phyloP scores from a whole-genome alignment of 1,284 basidiomycete genomes.

The Athelia sp. region DNA sequence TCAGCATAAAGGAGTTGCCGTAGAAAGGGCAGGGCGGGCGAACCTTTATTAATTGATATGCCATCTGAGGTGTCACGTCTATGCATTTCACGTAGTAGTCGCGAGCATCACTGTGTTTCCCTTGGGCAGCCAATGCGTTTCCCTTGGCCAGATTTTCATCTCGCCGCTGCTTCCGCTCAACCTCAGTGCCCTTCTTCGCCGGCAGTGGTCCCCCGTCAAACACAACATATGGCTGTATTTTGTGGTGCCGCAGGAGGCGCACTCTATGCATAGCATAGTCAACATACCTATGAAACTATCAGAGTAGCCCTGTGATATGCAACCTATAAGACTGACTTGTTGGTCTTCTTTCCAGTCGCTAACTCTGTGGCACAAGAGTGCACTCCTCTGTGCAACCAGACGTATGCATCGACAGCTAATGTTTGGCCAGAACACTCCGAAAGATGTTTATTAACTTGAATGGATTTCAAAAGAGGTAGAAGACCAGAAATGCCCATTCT shows the following conservation, averaged over 20 bases:
- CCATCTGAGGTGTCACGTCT: conserved; percentile 97
- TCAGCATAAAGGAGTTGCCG: background rate
- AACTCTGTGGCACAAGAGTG: conserved; percentile 91
- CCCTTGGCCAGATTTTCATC: conserved; percentile 69
- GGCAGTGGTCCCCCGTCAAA: conserved; percentile 97
- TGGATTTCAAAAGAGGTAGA: conserved; percentile 87
- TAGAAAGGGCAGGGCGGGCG: conserved; percentile 9
- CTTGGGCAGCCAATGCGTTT: conserved; percentile 70
- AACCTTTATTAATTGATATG: conserved; percentile 95
- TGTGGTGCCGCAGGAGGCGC: conserved; percentile 79
- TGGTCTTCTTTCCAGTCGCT: conserved; percentile 79
- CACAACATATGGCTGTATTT: conserved; percentile 88
- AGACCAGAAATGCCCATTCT: conserved; percentile 93
- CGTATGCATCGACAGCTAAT: conserved; percentile 85
- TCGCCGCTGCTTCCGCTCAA: conserved; percentile 69
- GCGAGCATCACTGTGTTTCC: conserved; percentile 75
- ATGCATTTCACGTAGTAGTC: conserved; percentile 89
- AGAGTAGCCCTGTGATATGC: background rate
- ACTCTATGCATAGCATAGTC: conserved; percentile 95
- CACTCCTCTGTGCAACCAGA: conserved; percentile 96
- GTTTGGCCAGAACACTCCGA: conserved; percentile 81
- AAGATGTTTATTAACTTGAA: conserved; percentile 75
- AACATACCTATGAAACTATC: conserved; percentile 70
- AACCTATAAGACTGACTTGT: conserved; percentile 53
- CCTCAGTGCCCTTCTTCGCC: conserved; percentile 90